Percentiles rank a stretch among this genome's conserved stretches.
These are phyloP conservation scores for Moricandia arvensis DNA, from an alignment of 345 rosid genomes.

Conservation along the genomic window DNA sequence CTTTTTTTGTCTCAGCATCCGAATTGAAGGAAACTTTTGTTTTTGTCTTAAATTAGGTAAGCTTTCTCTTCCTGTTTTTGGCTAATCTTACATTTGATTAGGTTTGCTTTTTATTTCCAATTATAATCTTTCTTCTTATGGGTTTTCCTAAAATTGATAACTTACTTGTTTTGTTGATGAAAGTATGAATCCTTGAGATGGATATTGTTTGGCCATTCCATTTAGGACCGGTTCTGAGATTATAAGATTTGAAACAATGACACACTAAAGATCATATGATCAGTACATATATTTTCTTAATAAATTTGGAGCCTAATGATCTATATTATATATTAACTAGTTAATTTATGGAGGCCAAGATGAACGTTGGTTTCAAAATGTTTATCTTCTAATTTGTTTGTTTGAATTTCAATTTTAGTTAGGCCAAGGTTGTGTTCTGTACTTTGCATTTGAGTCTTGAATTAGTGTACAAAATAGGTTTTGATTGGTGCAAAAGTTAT, in stretches of 20 bases:
- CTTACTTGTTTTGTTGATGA: neutral
- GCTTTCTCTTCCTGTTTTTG: constrained; percentile 21
- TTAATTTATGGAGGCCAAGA: neutral
- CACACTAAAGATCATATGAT: too few relatives aligned
- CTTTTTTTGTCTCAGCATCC: neutral
- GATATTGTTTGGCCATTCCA: neutral
- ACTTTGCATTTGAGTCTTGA: neutral
- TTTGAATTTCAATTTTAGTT: neutral
- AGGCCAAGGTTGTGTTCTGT: neutral
- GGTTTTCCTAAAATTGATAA: constrained; percentile 10
- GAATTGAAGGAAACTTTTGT: constrained; percentile 17
- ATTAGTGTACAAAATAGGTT: neutral
- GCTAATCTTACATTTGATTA: neutral
- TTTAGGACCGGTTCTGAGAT: neutral
- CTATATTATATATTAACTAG: too few relatives aligned
- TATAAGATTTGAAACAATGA: too few relatives aligned
- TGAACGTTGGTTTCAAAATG: neutral
- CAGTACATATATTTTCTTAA: too few relatives aligned
- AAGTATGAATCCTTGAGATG: constrained; percentile 10
- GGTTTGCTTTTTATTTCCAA: neutral
- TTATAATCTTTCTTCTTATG: constrained; percentile 8
- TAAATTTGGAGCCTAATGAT: too few relatives aligned
- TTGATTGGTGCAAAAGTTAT: neutral
- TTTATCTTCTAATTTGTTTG: neutral
- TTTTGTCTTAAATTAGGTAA: constrained; percentile 20